Evolutionary conservation across 768 basidiomycete genomes (phyloP), one percentile per base, ranked within the genome.

Genomic region (Clitopilus hobsonii): DNA sequence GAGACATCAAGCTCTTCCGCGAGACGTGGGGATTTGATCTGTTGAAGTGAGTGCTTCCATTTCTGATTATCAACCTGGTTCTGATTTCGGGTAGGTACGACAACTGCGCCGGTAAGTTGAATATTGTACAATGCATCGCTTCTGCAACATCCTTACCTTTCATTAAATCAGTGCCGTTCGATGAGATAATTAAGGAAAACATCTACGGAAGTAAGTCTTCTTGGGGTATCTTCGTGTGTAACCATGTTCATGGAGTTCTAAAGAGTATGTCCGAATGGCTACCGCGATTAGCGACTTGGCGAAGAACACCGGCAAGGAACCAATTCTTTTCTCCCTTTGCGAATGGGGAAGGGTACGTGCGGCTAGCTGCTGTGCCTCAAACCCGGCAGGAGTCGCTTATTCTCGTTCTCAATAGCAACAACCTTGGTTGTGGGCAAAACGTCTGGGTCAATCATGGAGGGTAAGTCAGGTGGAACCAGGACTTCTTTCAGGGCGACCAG

Each of bases 361-460:
- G 41, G 49, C 1, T 52, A 32, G 28, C 20, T 23, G 16, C 47
- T 51, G 24, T 27, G 11, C 20, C 26, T 56, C 8, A 1, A 13
- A 6, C 2, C n/a, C 27, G 20, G 13, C 41, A 3, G 16, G 18
- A 49, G 10, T 18, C 49, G n/a, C 26, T 27, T 51, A 29, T 32
- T n/a, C 3, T 27, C n/a, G n/a, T 48, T 16, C 1, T 10, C 52
- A 53, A 25, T 58, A 84, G 81, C 73, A 76, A 62, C 80, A 84
- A 71, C 78, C 79, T 0, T 84, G 82, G 83, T 61, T 78, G 54
- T 74, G 62, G 53, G 74, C 60, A 7, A 23, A 8, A 24, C 20
- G 49, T 72, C 70, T 51, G 85, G 86, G 85, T 83, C 86, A 87
- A 58, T 85, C 83, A 63, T 87, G 86, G 86, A 70, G 86, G 67